Evolutionary conservation across 371 early-diverging fungal genomes (phyloP).

Genomic region (Dentiscutata heterogama): DNA sequence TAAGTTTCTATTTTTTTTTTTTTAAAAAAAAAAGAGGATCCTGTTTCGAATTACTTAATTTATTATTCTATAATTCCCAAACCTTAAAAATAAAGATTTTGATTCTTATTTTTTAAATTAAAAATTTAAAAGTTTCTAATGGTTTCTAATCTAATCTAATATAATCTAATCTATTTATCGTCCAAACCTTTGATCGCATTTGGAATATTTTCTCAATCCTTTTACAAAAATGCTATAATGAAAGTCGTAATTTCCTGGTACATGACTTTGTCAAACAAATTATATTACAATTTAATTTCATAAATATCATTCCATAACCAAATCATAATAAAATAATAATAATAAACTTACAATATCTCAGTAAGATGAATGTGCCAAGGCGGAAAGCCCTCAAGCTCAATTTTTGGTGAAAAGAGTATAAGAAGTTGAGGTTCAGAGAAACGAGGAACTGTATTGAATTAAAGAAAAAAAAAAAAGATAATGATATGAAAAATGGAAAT

Average conservation of each 20-base stretch:
- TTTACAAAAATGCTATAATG: constrained; percentile 59
- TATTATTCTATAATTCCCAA: no score
- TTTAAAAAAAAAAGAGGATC: no score
- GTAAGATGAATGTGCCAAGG: constrained; percentile 74
- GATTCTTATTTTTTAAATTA: no score
- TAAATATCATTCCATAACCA: no score
- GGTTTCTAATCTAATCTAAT: neutral
- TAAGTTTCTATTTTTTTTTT: no score
- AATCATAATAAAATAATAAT: neutral
- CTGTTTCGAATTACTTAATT: no score
- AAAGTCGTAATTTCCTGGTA: constrained; percentile 47
- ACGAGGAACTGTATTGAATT: constrained; percentile 17
- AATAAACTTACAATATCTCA: constrained; percentile 64
- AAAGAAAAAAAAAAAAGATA: neutral
- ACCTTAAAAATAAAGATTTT: no score
- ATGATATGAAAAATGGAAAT: neutral
- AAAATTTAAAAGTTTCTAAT: neutral
- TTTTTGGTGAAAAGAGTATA: constrained; percentile 66
- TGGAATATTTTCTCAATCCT: constrained; percentile 60
- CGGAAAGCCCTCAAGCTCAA: constrained; percentile 70
- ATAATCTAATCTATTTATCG: no score
- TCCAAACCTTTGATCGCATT: constrained; percentile 65
- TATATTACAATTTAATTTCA: no score
- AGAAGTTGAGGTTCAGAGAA: constrained; percentile 69
- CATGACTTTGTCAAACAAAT: constrained; percentile 35